Base-by-base conservation (phyloP, 2,329 filamentous ascomycete species). In the Fusarium devonianum region DNA sequence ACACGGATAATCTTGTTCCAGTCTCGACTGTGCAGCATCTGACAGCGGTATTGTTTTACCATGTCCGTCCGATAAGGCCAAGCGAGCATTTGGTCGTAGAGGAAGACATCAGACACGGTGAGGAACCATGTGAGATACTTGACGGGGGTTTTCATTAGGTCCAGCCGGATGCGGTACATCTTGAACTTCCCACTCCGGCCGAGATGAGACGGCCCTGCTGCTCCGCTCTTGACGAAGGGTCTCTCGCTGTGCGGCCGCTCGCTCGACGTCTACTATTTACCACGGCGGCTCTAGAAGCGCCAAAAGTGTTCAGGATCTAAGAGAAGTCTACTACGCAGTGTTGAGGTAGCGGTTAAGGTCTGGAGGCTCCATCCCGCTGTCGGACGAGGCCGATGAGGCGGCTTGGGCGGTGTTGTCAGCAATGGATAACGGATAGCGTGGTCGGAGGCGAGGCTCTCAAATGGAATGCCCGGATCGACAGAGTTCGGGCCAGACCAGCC, bases 1-100 rank as follows among this genome's bases (percentile, higher is more conserved):
- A 60, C 57, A 60, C 57, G 57, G 57, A 60, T 40, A 60, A 60
- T 60, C 53, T 60, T 44, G 35, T 60, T 60, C 56, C 56, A 50
- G 53, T 58, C 41, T 60, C 53, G 36, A 54, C 47, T 33, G 40
- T 60, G 56, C 33, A 38, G 33, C 55, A 59, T 41, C 56, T 56
- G 43, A 36, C 50, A 46, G 34, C 38, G 28, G 44, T 49, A 19
- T 21, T 29, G 35, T 46, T 54, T 34, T 28, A 39, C 40, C 44
- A 41, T 54, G 54, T 50, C 34, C 35, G 17, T 32, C 53, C 37
- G 53, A 50, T 58, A 51, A 35, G 48, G 56, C 38, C 40, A 50
- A 40, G 47, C 41, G 33, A 40, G 25, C 13, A 8, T 35, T 12
- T 26, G 7, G 21, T 6, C 11, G 19, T 22, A 17, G 33, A 23